Base-by-base conservation (phyloP, 1,284 basidiomycete species). In the Porogramme epimiltina region DNA sequence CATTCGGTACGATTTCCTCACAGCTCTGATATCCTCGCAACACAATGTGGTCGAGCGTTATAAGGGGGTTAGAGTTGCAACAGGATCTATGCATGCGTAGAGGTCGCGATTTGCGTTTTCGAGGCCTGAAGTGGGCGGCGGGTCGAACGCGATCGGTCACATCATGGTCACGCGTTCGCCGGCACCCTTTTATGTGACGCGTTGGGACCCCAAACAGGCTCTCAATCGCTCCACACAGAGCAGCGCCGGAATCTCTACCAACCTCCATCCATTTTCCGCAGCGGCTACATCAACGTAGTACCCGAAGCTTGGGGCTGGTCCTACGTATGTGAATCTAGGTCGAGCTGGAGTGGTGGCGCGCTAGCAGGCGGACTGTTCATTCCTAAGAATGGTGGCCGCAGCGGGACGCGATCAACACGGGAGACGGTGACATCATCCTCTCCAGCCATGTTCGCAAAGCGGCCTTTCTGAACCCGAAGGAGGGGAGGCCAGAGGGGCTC, bases 341-440 rank as follows among this genome's bases (percentile, higher is more conserved):
- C 34, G n/a, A 37, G 34, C 34, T 37, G 34, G n/a, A 37, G 34
- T 18, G 34, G 28, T 31, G 28, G 28, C 28, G 28, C 28, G 8
- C n/a, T n/a, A n/a, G n/a, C n/a, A n/a, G n/a, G n/a, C 28, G 28
- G 8, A 13, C 28, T 31, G 28, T 31, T 13, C 28, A 31, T 31
- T 31, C 13, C 28, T 31, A 22, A 20, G 26, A 9, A 19, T 16
- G n/a, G 47, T 49, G 45, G 47, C 33, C 45, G 47, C 41, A 48
- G 28, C 18, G 23, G 42, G 33, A n/a, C 39, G 11, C 31, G 31
- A 46, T 39, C 19, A 45, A 47, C 52, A 47, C 48, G 38, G 37
- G 28, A 41, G 31, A 37, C 55, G 45, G 47, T 56, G 55, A 56
- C 55, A 56, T 56, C 55, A 56, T 56, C 41, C 43, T 26, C 36